Percentiles rank a stretch among this genome's conserved stretches.
phyloP scores from a whole-genome alignment of 2,329 filamentous ascomycete genomes.

The Fusarium camptoceras region DNA sequence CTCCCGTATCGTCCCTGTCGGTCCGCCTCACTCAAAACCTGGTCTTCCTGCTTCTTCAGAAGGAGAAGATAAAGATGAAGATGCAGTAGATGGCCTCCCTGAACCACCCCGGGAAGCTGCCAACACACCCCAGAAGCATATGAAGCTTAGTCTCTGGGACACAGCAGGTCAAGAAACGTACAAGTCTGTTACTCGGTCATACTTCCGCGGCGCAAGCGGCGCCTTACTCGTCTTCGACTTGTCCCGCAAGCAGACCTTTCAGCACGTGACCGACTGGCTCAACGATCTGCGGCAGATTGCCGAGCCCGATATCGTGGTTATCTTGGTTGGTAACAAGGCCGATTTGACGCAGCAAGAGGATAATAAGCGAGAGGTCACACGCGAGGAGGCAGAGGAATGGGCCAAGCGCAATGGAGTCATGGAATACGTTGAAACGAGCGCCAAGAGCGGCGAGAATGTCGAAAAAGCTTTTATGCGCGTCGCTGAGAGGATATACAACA shows the following conservation, averaged over 20 bases:
- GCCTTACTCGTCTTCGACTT: conserved; percentile 95
- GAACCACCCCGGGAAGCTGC: conserved; percentile 61
- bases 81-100: conserved; percentile 59
- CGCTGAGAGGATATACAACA: conserved; percentile 94
- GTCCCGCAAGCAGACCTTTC: conserved; percentile 84
- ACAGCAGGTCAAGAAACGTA: conserved; percentile 98
- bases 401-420: conserved; percentile 86
- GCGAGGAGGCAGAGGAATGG: conserved; percentile 90
- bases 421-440: conserved; percentile 95
- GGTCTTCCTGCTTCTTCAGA: conserved; percentile 45
- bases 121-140: conserved; percentile 72
- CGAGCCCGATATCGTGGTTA: conserved; percentile 93
- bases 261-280: conserved; percentile 91
- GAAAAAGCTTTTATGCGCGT: conserved; percentile 94
- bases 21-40: conserved; percentile 75
- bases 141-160: conserved; percentile 96
- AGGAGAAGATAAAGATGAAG: conserved; percentile 22
- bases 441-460: conserved; percentile 94
- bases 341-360: conserved; percentile 73
- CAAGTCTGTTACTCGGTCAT: conserved; percentile 93
- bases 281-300: conserved; percentile 94
- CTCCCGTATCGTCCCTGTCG: conserved; percentile 90
- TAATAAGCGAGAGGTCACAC: conserved; percentile 82
- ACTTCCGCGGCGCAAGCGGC: conserved; percentile 82
- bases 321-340: conserved; percentile 94